Conservation (phyloP, 331 rosid species). For the Malus hybrid region DNA sequence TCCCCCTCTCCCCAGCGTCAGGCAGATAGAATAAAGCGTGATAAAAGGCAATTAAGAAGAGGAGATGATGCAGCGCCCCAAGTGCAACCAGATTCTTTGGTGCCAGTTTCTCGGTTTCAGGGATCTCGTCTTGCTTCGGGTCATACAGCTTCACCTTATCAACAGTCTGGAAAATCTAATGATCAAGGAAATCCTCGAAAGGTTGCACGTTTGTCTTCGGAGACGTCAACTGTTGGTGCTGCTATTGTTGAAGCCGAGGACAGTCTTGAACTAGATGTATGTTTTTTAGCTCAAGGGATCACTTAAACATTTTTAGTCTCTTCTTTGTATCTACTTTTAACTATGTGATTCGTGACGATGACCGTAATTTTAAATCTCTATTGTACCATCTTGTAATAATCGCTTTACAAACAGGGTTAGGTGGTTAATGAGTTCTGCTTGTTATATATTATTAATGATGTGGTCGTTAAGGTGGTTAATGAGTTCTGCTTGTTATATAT, state of each 20-base stretch:
- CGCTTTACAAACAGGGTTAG: background rate
- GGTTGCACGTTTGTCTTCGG: slow-evolving; percentile 49
- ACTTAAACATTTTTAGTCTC: slow-evolving; percentile 5
- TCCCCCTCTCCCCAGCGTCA: slow-evolving; percentile 50
- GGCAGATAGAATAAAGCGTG: slow-evolving; percentile 80
- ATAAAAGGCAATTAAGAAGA: slow-evolving; percentile 60
- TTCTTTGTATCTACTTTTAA: slow-evolving; percentile 20
- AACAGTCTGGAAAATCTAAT: slow-evolving; percentile 29
- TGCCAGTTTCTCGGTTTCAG: slow-evolving; percentile 62
- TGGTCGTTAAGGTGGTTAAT: background rate
- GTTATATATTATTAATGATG: background rate
- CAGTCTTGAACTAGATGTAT: slow-evolving; percentile 69
- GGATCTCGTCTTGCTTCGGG: slow-evolving; percentile 98
- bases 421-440: background rate
- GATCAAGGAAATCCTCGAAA: slow-evolving; percentile 29
- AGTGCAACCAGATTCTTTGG: slow-evolving; percentile 66
- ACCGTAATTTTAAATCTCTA: background rate
- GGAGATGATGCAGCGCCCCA: slow-evolving; percentile 80
- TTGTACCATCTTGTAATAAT: background rate
- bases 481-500: background rate
- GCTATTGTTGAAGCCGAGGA: slow-evolving; percentile 92
- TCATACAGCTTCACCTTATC: slow-evolving; percentile 69
- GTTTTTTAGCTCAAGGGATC: slow-evolving; percentile 44
- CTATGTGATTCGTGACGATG: background rate
- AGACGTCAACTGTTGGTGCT: slow-evolving; percentile 54